Percentiles rank a stretch among this genome's conserved stretches.
Conservation (phyloP, 1,284 basidiomycete genomes). For the Cryptococcus sp. region DNA sequence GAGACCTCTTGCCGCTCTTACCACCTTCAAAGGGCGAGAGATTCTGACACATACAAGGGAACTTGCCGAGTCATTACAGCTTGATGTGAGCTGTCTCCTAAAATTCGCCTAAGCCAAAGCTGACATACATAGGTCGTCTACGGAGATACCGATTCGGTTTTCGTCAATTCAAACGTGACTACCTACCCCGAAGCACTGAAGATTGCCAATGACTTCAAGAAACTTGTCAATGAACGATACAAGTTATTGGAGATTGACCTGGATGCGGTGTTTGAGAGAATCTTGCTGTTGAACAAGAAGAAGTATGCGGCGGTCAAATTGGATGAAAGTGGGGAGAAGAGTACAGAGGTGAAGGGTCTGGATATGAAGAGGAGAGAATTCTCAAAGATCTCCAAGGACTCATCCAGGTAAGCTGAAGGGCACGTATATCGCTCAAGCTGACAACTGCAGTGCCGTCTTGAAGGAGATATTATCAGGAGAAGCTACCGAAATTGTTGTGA, state of each 20-base stretch:
- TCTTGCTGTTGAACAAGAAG: conserved; percentile 95
- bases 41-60: conserved; percentile 92
- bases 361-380: conserved; percentile 99
- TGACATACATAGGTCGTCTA: conserved; percentile 73
- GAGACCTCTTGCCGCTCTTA: conserved; percentile 90
- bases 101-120: no score
- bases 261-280: conserved; percentile 87
- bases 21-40: conserved; percentile 96
- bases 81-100: conserved; percentile 63
- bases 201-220: conserved; percentile 90
- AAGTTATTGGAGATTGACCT: conserved; percentile 94
- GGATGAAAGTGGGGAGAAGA: conserved; percentile 68
- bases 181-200: conserved; percentile 82
- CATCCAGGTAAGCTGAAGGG: conserved; percentile 67
- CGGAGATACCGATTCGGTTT: conserved; percentile 97
- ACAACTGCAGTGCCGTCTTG: conserved; percentile 64
- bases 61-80: conserved; percentile 79
- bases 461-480: conserved; percentile 90
- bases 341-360: conserved; percentile 89
- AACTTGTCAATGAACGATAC: conserved; percentile 92
- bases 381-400: conserved; percentile 82
- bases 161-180: conserved; percentile 93
- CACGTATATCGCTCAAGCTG: not conserved
- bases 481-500: conserved; percentile 80
- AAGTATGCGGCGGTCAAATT: conserved; percentile 98